A percentile compares a stretch with the other conserved stretches of the same genome.
Evolutionary conservation across 257 asterid genomes (phyloP).

Genomic region (Nemophila menziesii): DNA sequence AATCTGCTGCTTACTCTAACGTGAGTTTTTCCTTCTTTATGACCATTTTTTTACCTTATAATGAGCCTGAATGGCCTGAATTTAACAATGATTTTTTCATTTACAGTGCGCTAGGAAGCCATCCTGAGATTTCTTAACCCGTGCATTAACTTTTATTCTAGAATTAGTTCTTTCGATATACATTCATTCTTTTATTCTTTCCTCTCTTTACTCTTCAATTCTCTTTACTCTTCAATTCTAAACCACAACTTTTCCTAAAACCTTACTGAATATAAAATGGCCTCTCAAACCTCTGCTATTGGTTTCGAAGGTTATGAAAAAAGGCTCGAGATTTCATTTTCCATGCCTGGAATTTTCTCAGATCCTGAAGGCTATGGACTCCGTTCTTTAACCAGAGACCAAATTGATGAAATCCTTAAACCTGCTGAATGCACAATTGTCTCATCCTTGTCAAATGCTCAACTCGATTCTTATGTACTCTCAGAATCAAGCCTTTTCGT

Average conservation of each 20-base stretch:
- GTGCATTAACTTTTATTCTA: conserved; percentile 3
- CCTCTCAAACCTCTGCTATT: conserved; percentile 43
- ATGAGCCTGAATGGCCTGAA: neutral
- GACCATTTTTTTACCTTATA: neutral
- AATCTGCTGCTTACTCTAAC: conserved; percentile 96
- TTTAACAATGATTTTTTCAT: neutral
- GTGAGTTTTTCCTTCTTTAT: conserved; percentile 23
- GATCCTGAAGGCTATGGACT: conserved; percentile 32
- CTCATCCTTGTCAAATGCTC: conserved; percentile 47
- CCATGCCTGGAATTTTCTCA: conserved; percentile 31
- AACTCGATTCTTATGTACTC: conserved; percentile 66
- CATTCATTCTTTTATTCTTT: conserved; percentile 1
- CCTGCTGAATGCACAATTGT: conserved; percentile 86
- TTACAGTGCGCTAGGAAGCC: conserved; percentile 79
- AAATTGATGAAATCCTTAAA: conserved; percentile 56
- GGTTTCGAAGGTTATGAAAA: conserved; percentile 87
- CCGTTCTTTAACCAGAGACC: conserved; percentile 44
- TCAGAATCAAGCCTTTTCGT: conserved; percentile 88
- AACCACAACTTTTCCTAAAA: conserved; percentile 17
- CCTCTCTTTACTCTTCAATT: conserved; percentile 8
- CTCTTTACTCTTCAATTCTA: conserved; percentile 37
- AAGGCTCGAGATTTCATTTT: conserved; percentile 64
- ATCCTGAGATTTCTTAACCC: conserved; percentile 40
- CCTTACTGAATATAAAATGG: conserved; percentile 32
- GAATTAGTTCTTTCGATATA: conserved; percentile 2